Conservation (phyloP, 1,284 basidiomycete species). For the Cutaneotrichosporon arboriforme region DNA sequence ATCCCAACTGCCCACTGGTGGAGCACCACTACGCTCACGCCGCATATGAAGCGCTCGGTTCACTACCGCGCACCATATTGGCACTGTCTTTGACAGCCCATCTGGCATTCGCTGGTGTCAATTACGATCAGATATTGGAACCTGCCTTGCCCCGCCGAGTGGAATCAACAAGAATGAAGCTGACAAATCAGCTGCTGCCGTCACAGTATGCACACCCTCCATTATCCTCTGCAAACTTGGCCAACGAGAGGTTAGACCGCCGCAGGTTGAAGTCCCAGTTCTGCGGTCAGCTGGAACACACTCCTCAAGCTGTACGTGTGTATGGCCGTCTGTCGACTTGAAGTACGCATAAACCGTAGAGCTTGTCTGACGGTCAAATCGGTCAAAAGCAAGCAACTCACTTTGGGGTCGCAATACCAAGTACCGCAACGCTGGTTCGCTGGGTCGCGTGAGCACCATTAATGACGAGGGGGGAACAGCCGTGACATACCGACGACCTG, state of each 20-base stretch:
- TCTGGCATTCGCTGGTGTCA: slow-evolving; percentile 69
- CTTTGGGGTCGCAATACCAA: slow-evolving; percentile 78
- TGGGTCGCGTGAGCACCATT: slow-evolving; percentile 34
- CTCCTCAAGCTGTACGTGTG: slow-evolving; percentile 53
- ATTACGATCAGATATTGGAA: not conserved
- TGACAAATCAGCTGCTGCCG: slow-evolving; percentile 35
- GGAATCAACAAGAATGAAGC: slow-evolving; percentile 83
- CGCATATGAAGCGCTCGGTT: slow-evolving; percentile 60
- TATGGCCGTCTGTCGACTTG: slow-evolving; percentile 96
- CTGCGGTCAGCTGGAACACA: slow-evolving; percentile 12
- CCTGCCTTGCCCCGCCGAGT: slow-evolving; percentile 76
- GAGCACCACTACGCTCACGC: not conserved
- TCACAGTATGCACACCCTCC: slow-evolving; percentile 55
- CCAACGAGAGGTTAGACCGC: slow-evolving; percentile 75
- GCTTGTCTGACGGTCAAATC: slow-evolving; percentile 37
- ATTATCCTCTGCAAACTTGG: slow-evolving; percentile 56
- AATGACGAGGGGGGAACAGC: not conserved
- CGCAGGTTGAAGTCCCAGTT: slow-evolving; percentile 82
- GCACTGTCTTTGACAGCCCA: slow-evolving; percentile 87
- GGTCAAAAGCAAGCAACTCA: slow-evolving; percentile 24
- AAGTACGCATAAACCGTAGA: slow-evolving; percentile 65
- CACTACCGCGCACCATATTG: slow-evolving; percentile 91
- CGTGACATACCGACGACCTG: slow-evolving; percentile 36
- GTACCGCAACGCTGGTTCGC: slow-evolving; percentile 90
- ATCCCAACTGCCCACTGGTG: slow-evolving; percentile 28